phyloP scores from a whole-genome alignment of 441 rosid species.

The Pelargonium citronellum region DNA sequence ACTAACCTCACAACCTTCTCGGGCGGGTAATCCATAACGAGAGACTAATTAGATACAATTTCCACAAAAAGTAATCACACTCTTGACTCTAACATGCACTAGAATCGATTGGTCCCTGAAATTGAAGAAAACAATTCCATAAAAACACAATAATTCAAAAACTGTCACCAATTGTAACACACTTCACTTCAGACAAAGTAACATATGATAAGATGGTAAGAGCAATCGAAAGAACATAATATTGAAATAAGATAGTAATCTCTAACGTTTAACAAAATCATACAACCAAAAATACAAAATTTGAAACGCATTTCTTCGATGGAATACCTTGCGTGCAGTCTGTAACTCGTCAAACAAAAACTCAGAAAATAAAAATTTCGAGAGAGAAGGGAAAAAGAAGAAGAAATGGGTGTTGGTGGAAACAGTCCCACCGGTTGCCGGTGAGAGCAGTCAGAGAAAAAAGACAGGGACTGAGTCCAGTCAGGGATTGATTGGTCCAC shows the following conservation, averaged over 20 bases:
- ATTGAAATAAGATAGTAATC: no score
- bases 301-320: not conserved
- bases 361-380: not conserved
- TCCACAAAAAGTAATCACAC: constrained; percentile 6
- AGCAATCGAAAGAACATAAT: not conserved
- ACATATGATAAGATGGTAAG: not conserved
- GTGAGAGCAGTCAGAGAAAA: not conserved
- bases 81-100: constrained; percentile 21
- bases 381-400: not conserved
- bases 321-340: constrained; percentile 3
- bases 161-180: no score
- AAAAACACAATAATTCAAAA: not conserved
- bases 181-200: no score
- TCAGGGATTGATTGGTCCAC: not conserved
- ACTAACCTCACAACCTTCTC: constrained; percentile 70
- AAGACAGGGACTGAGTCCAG: no score
- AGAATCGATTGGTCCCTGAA: not conserved
- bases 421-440: constrained; percentile 7
- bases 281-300: not conserved
- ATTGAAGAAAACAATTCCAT: constrained; percentile 6
- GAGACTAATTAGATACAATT: constrained; percentile 9
- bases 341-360: not conserved
- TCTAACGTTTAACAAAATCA: not conserved
- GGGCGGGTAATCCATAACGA: constrained; percentile 43
- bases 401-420: constrained; percentile 16